Base-by-base conservation (phyloP, 805 yeast genomes). In the Yarrowia sp. region DNA sequence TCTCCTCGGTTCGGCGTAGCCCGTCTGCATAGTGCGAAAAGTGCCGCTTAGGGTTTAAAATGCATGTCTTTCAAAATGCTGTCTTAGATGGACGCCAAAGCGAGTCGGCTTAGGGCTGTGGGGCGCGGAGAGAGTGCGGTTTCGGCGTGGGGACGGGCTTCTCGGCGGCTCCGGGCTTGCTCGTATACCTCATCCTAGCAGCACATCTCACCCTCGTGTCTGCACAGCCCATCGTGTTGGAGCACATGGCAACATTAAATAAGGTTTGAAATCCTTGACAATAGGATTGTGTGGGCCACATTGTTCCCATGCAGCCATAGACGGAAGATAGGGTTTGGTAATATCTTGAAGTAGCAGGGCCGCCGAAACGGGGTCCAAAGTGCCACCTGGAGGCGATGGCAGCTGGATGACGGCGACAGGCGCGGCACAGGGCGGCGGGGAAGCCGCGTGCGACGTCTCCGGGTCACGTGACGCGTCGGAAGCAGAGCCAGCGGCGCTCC, bases 281-380 rank as follows among this genome's bases (percentile, higher is more conserved):
- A 44, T 44, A 35, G 18, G 27, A 44, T 44, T 44, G 51, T 44
- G 9, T 44, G 35, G n/a, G 16, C 16, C 25, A 29, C 51, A 44
- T 44, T 44, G 51, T 44, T 44, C 51, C 35, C 51, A 44, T 44
- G 51, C 51, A 44, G 51, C 51, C 51, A 44, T 21, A 4, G 35
- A 18, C 35, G 51, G 35, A 44, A 44, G 35, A 44, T 44, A 44
- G 35, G 35, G 51, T 44, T 44, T 27, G 51, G 51, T 44, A 44
- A 44, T 44, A 44, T 44, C 51, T 44, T 14, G 22, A 29, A n/a
- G 16, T 27, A 44, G 51, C 51, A 44, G 51, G 51, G 25, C 18
- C 25, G 51, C 51, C 35, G 51, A 44, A 44, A 44, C 49, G 16
- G 33, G 33, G 49, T 16, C 16, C n/a, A n/a, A n/a, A n/a, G n/a